A percentile compares a stretch with the other conserved stretches of the same genome.
Conservation (phyloP, 768 basidiomycete genomes). For the Filobasidium floriforme region DNA sequence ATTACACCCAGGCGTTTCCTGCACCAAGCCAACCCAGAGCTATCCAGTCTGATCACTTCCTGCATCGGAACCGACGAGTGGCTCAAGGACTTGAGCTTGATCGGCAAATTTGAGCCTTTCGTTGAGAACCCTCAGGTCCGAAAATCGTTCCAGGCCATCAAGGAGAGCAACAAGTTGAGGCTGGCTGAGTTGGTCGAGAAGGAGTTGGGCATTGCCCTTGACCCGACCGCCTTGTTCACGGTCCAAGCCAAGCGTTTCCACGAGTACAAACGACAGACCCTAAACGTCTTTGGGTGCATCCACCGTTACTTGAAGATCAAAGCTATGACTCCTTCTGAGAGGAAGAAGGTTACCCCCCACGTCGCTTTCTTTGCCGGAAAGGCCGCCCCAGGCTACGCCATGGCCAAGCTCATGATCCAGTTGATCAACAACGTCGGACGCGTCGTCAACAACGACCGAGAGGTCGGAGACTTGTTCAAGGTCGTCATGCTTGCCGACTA, state of each 20-base stretch:
- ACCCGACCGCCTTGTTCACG: conserved; percentile 41
- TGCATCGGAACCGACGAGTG: conserved; percentile 71
- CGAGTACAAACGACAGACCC: conserved; percentile 78
- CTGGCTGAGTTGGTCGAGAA: conserved; percentile 66
- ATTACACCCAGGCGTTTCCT: conserved; percentile 73
- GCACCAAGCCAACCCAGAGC: conserved; percentile 71
- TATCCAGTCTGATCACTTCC: conserved; percentile 74
- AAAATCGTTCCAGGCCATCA: conserved; percentile 71
- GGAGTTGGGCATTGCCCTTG: conserved; percentile 62
- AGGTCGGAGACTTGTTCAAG: conserved; percentile 70
- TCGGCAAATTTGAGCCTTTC: conserved; percentile 67
- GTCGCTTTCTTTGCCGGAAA: conserved; percentile 98
- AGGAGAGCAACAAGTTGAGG: conserved; percentile 83
- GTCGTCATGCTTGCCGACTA: conserved; percentile 97
- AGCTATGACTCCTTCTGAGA: conserved; percentile 64
- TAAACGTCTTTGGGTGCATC: conserved; percentile 65
- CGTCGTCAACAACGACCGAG: conserved; percentile 71
- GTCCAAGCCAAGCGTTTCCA: conserved; percentile 66
- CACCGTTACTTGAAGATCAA: conserved; percentile 78
- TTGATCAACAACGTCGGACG: conserved; percentile 85
- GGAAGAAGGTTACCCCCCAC: conserved; percentile 66
- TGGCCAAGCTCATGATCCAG: conserved; percentile 82
- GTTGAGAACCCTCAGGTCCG: conserved; percentile 69
- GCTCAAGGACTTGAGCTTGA: conserved; percentile 65
- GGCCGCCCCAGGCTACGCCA: conserved; percentile 77